A percentile compares a stretch with the other conserved stretches of the same genome.
These are phyloP conservation scores for Agapanthus africanus DNA, from an alignment of 106 monocot genomes.

Conservation along the genomic window DNA sequence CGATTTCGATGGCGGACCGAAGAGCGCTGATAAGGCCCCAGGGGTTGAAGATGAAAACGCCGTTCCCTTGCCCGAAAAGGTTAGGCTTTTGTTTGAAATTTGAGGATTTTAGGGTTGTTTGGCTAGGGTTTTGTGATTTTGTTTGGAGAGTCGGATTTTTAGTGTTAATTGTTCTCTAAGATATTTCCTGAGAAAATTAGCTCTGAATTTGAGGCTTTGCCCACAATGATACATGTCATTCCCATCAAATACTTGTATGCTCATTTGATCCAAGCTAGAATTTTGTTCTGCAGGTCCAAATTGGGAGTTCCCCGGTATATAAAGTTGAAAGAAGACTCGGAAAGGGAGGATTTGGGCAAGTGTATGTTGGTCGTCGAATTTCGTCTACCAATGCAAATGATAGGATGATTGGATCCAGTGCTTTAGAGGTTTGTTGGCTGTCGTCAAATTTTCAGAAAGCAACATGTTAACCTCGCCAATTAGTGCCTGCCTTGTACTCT, in stretches of 20 bases:
- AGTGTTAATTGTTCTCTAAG: background rate
- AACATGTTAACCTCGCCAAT: no score
- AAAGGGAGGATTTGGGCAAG: slow-evolving; percentile 79
- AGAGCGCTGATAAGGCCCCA: slow-evolving; percentile 34
- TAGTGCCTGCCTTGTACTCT: background rate
- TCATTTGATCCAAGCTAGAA: no score
- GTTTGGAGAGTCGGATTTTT: background rate
- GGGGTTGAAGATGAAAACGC: slow-evolving; percentile 44
- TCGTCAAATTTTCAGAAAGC: background rate
- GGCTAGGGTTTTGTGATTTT: background rate
- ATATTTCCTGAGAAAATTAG: background rate
- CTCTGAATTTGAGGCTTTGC: background rate
- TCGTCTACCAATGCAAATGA: slow-evolving; percentile 28
- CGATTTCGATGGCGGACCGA: slow-evolving; percentile 30
- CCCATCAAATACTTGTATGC: no score
- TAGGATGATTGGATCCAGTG: slow-evolving; percentile 33
- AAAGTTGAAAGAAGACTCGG: slow-evolving; percentile 62
- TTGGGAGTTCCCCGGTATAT: slow-evolving; percentile 51
- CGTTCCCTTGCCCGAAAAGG: slow-evolving; percentile 60
- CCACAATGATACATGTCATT: no score
- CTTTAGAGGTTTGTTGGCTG: slow-evolving; percentile 46
- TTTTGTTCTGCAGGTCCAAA: slow-evolving; percentile 38
- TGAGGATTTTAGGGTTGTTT: background rate
- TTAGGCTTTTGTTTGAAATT: slow-evolving; percentile 4
- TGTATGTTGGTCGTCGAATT: slow-evolving; percentile 58